Percentiles rank a stretch among this genome's conserved stretches.
Conservation (phyloP, 2,329 filamentous ascomycete genomes). For the Corniculantispora saksenae region DNA sequence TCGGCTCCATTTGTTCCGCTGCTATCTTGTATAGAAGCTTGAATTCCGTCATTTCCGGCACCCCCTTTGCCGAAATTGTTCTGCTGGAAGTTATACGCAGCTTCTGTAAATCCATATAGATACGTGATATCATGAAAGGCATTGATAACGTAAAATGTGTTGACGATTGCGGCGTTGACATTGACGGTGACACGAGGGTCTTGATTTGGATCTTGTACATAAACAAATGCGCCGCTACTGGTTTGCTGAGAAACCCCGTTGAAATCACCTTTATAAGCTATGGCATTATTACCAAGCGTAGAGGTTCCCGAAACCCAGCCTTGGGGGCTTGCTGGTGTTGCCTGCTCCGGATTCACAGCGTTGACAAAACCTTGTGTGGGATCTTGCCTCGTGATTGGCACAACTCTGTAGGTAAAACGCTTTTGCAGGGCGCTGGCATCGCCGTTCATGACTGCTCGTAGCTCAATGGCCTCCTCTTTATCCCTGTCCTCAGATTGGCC, state of each 20-base stretch:
- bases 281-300: background rate
- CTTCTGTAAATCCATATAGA: constrained; percentile 1
- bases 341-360: background rate
- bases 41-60: background rate
- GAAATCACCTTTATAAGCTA: background rate
- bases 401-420: background rate
- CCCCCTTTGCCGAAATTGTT: constrained; percentile 4
- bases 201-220: background rate
- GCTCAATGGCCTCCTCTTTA: background rate
- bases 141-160: constrained; percentile 1
- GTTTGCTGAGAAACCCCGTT: background rate
- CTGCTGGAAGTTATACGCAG: background rate
- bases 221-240: background rate
- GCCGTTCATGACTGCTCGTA: background rate
- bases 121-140: background rate
- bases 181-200: background rate
- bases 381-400: background rate
- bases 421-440: background rate
- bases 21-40: background rate
- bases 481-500: background rate
- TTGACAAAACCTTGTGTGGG: background rate
- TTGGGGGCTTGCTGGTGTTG: background rate
- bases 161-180: background rate
- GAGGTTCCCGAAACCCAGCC: background rate
- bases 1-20: background rate